phyloP scores from a whole-genome alignment of 805 yeast species.

The Saccharomycopsis fermentans region DNA sequence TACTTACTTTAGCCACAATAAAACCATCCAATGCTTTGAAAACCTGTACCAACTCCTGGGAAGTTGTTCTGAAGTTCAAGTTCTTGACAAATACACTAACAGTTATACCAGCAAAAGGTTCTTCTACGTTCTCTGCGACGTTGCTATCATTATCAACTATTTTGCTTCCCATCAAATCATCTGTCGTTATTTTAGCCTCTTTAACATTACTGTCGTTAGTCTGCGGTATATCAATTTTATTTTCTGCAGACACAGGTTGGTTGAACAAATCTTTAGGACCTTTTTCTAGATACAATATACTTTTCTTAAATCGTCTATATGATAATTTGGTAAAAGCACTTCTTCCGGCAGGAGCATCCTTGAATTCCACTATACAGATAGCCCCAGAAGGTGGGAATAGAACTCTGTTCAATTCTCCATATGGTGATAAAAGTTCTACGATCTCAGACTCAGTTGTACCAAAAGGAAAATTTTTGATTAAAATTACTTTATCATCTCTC shows the following conservation, averaged over 20 bases:
- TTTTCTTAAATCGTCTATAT: constrained; percentile 77
- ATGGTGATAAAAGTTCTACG: constrained; percentile 68
- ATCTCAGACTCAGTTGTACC: constrained; percentile 77
- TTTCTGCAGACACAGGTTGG: constrained; percentile 30
- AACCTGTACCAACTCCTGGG: constrained; percentile 41
- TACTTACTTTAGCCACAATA: constrained; percentile 70
- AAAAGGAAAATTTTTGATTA: constrained; percentile 84
- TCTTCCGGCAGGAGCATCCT: constrained; percentile 76
- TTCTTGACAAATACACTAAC: constrained; percentile 88
- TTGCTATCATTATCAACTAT: constrained; percentile 22
- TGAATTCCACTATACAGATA: constrained; percentile 84
- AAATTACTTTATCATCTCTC: constrained; percentile 68
- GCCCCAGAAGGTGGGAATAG: constrained; percentile 96
- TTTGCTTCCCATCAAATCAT: constrained; percentile 33
- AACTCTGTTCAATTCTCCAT: constrained; percentile 70
- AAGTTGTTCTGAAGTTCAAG: constrained; percentile 73
- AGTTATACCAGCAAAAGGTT: constrained; percentile 55
- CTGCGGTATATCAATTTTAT: constrained; percentile 27
- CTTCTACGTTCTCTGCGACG: constrained; percentile 28
- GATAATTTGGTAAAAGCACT: constrained; percentile 83
- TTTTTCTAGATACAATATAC: constrained; percentile 83
- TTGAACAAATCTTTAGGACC: constrained; percentile 81
- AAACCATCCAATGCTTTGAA: constrained; percentile 74
- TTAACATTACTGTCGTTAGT: constrained; percentile 21
- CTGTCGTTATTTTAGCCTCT: constrained; percentile 36